A percentile compares a stretch with the other conserved stretches of the same genome.
phyloP scores from a whole-genome alignment of 2,329 filamentous ascomycete genomes.

The Fusarium praegraminearum region DNA sequence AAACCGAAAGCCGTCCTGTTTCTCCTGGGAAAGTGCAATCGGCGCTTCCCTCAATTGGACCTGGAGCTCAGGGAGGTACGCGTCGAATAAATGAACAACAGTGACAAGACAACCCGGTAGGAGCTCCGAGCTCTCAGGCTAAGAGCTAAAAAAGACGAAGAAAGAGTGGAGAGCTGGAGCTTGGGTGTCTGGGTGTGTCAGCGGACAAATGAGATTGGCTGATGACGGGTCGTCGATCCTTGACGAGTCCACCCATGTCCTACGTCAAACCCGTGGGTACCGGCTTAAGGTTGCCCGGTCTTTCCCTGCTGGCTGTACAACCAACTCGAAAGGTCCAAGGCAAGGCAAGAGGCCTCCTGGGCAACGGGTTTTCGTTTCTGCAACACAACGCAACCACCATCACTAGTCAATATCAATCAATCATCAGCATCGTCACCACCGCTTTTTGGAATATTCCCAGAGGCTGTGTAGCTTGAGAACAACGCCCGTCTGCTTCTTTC shows the following conservation, averaged over 20 bases:
- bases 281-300: background rate
- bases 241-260: slow-evolving; percentile 29
- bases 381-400: slow-evolving; percentile 28
- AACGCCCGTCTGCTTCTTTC: slow-evolving; percentile 4
- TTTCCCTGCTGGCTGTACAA: slow-evolving; percentile 2
- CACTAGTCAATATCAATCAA: slow-evolving; percentile 7
- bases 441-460: background rate
- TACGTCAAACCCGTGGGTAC: slow-evolving; percentile 33
- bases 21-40: slow-evolving; percentile 9
- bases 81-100: slow-evolving; percentile 33
- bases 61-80: slow-evolving; percentile 18
- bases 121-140: slow-evolving; percentile 11
- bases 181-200: slow-evolving; percentile 17
- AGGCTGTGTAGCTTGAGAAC: slow-evolving; percentile 19
- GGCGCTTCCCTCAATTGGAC: slow-evolving; percentile 23
- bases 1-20: slow-evolving; percentile 15
- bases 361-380: slow-evolving; percentile 21
- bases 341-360: slow-evolving; percentile 39
- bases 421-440: slow-evolving; percentile 20
- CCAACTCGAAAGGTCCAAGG: background rate
- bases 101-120: slow-evolving; percentile 32
- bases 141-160: background rate
- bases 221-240: slow-evolving; percentile 9
- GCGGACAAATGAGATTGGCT: background rate
- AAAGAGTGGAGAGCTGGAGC: slow-evolving; percentile 27